Evolutionary conservation across 2,329 filamentous ascomycete genomes (phyloP), one percentile per base, ranked within the genome.

Genomic region (Rhexocercosporidium sp.): DNA sequence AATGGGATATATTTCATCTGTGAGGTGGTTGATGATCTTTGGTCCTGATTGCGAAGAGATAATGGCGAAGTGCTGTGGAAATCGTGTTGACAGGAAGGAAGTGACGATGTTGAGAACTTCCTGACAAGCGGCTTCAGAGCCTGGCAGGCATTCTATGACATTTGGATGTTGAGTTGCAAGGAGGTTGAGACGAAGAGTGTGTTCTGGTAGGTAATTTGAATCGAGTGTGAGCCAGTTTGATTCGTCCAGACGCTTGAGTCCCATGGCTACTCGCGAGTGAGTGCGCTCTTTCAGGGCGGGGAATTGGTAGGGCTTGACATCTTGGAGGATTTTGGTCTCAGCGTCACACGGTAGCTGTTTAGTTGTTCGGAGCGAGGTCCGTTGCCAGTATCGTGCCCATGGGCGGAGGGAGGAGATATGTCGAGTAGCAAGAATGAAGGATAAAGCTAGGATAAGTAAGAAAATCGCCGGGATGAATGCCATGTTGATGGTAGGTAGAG

Each of bases 181-280:
- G 39, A 86, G 75, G 18, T 77, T 67, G 1, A 76, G 72, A 9
- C 83, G 80, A 9, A 83, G 77, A 2, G 72, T 67, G 69, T 84
- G 81, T 68, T 82, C 80, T 14, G 79, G 75, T 59, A 79, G 75
- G 68, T 85, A 84, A 31, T 79, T 78, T 14, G 79, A 78, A 69
- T 85, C 82, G 57, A 86, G 73, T 0, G 78, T 81, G 14, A 86
- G 78, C 84, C 83, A 86, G 65, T 84, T 82, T 22, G 76, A 72
- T 25, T 74, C 70, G 44, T 82, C 81, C n/a, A 83, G 75, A 64
- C 79, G 81, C 62, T 78, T 79, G 18, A 86, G 76, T 18, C 83
- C 82, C 79, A 85, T 83, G 69, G 81, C 81, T 54, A 82, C 80
- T 34, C 78, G 77, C 57, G 66, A 65, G 11, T 69, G 66, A 3